Base-by-base conservation (phyloP, 2,329 filamentous ascomycete genomes). In the Aspergillus neotritici region DNA sequence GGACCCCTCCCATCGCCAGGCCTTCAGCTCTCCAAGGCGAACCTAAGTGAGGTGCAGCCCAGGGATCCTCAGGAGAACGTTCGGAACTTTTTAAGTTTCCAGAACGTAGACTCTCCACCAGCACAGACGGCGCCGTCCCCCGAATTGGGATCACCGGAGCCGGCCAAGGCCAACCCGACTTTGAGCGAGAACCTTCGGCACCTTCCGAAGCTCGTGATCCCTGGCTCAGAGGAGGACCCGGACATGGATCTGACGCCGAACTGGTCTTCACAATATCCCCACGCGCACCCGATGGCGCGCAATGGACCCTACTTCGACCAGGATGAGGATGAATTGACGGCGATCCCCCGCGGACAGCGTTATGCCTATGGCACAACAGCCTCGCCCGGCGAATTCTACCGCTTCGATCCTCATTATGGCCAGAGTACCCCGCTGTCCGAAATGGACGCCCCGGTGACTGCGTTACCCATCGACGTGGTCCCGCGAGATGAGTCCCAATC, bases 1-100 rank as follows among this genome's bases (percentile, higher is more conserved):
- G 88, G 88, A 5, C 84, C 87, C 7, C 79, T 79, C 6, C 66
- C 76, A 36, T 78, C 84, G 28, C 76, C 90, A 49, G 70, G 68
- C 34, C 78, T 41, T 8, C 39, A 25, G 11, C 21, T 95, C 32
- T 82, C 88, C 59, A 84, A 88, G 64, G 80, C 84, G 37, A 76
- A 77, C 35, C 80, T 94, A 29, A 80, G 81, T 48, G 80, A 76
- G 51, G 63, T 94, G 36, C 79, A 85, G 60, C 72, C 74, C 25
- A 77, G 84, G 43, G 88, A 95, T 60, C 86, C 88, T 12, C 88
- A 91, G 65, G 88, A 94, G 68, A 94, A 91, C 55, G 87, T 96
- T 42, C 82, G 86, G 61, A 86, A 94, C 53, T 96, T 94, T 68
- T 78, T 95, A 42, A 79, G 78, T 61, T 89, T 94, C 64, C 90